Conservation (phyloP, 306 rosid genomes). For the Lagenaria siceraria region DNA sequence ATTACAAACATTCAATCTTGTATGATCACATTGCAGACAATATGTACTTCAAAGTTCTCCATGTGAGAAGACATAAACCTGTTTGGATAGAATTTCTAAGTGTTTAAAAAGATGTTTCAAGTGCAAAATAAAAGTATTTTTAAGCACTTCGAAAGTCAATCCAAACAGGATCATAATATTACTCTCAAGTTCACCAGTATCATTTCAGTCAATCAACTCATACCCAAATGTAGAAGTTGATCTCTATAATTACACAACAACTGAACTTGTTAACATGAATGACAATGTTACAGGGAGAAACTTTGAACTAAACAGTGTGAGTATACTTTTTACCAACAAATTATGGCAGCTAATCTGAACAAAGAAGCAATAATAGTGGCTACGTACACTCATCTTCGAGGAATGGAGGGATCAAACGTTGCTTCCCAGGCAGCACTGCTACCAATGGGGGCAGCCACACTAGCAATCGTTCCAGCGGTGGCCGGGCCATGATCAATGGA, state of each 20-base stretch:
- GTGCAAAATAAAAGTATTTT: no score
- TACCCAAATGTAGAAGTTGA: not conserved
- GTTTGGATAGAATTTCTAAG: no score
- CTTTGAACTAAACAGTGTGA: not conserved
- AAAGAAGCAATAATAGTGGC: not conserved
- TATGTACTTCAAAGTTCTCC: not conserved
- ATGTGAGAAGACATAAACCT: not conserved
- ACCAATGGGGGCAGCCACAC: slow-evolving; percentile 5
- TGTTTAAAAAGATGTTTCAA: no score
- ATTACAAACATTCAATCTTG: not conserved
- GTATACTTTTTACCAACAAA: not conserved
- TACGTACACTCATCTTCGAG: not conserved
- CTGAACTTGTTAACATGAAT: not conserved
- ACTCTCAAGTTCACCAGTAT: not conserved
- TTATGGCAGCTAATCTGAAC: not conserved
- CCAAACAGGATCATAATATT: no score
- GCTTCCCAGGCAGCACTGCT: slow-evolving; percentile 22
- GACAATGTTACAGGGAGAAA: not conserved
- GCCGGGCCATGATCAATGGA: slow-evolving; percentile 28
- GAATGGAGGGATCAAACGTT: slow-evolving; percentile 28
- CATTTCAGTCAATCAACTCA: not conserved
- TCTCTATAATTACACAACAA: not conserved
- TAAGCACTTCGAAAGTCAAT: no score
- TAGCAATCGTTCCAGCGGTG: slow-evolving; percentile 9
- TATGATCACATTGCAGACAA: not conserved